Evolutionary conservation across 805 yeast species (phyloP), one percentile per base, ranked within the genome.

Genomic region (Grigorovia yakushimaensis): DNA sequence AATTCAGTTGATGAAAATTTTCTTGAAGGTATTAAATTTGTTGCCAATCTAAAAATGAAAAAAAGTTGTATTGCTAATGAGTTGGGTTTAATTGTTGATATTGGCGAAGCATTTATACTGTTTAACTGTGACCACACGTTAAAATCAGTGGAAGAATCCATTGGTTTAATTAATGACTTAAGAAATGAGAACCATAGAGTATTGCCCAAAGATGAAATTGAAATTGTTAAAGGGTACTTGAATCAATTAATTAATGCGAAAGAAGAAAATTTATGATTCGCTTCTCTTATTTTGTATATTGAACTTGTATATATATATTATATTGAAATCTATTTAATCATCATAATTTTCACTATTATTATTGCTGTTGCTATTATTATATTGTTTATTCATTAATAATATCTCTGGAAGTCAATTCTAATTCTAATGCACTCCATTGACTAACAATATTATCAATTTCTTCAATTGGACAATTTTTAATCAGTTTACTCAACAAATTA

Each of bases 21-120:
- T 45, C 68, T 79, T 23, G 70, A 76, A 47, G 96, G 96, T 21
- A 70, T 89, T 40, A 71, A 77, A 54, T 78, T 68, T 54, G 76
- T 87, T 39, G 87, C 95, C 23, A 72, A 78, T 57, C 67, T 88
- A 62, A 86, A 86, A 68, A 68, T 79, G 41, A 69, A 69, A 50
- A 77, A 78, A 56, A 24, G 54, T 18, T 48, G 49, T 5, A 21
- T 8, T 19, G 22, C 24, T 15, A 11, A 41, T 18, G 40, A 36
- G 1, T 15, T 42, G 5, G 40, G 42, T 8, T 27, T 30, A 21
- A 49, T 67, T 55, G 51, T 51, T 52, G 55, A 57, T 50, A 51
- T 51, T 43, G 53, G 76, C 48, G 79, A 77, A 57, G 74, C 78
- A 7, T 73, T 72, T 51, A 60, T 74, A 20, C 45, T 76, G 42